Base-by-base conservation (phyloP, 257 asterid species). In the Thymus mandschuricus region DNA sequence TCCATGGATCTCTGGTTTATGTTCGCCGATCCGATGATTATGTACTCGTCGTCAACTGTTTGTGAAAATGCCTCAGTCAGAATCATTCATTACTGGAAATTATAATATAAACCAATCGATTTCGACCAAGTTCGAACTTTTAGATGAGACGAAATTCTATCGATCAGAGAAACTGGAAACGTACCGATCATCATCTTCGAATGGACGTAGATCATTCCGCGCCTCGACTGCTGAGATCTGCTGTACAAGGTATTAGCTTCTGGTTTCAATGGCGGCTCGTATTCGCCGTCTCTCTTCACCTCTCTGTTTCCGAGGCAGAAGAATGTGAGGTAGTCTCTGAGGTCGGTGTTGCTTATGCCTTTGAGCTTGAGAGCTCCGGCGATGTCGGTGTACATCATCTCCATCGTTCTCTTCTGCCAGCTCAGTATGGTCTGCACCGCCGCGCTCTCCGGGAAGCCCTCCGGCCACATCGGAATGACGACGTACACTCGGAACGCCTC, bases 1-100 rank as follows among this genome's bases (percentile, higher is more conserved):
- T 78, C 82, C 82, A 78, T 78, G 12, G 81, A 76, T 56, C 81
- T 65, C 52, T 80, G 84, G 74, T 80, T 80, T 21, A 80, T 80
- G 29, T 76, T 80, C 1, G 84, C 81, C 1, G 81, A 80, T 62
- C 81, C 81, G n/a, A 80, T 21, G 8, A 76, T 73, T 76, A 80
- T 80, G 75, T 73, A 80, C 10, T 76, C 81, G 38, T 80, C 80
- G 5, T 79, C 80, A 57, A 79, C 81, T 79, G 78, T 10, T 35
- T 35, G 40, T 35, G 40, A 35, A 35, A 35, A 35, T 35, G 40
- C 40, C 40, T 35, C 40, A 35, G 5, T 35, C 40, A 35, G 40
- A 35, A 35, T 21, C 21, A 21, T 21, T 21, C 21, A 21, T 21
- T 21, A 21, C 21, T 21, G 21, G 21, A 21, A 21, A 54, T n/a